These are phyloP conservation scores for Verticillium albo-atrum DNA, from an alignment of 2,329 filamentous ascomycete genomes.

Conservation along the genomic window DNA sequence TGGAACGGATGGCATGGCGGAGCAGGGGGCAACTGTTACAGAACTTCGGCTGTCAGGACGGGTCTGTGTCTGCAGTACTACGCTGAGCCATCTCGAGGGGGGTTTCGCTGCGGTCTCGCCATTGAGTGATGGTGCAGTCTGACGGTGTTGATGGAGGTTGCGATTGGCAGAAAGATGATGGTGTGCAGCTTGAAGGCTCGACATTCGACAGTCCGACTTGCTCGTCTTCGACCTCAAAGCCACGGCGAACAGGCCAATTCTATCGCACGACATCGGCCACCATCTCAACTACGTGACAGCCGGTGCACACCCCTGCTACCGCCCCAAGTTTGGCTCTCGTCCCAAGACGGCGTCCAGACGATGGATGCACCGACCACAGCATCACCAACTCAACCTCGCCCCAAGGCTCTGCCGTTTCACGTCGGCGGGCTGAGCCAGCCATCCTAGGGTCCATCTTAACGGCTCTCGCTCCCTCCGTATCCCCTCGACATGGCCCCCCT, in stretches of 20 bases:
- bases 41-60: neutral
- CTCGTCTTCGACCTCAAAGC: neutral
- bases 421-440: neutral
- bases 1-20: neutral
- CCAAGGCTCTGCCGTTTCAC: neutral
- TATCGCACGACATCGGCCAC: neutral
- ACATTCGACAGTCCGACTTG: neutral
- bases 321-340: neutral
- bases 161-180: neutral
- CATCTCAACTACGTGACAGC: neutral
- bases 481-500: neutral
- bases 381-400: neutral
- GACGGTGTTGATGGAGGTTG: neutral
- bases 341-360: neutral
- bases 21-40: neutral
- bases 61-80: neutral
- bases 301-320: neutral
- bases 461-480: neutral
- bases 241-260: neutral
- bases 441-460: neutral
- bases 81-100: neutral
- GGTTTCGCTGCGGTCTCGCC: neutral
- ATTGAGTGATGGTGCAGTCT: neutral
- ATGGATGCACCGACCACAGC: neutral
- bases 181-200: neutral